phyloP scores from a whole-genome alignment of 1,284 basidiomycete genomes.

The Malassezia globosa region DNA sequence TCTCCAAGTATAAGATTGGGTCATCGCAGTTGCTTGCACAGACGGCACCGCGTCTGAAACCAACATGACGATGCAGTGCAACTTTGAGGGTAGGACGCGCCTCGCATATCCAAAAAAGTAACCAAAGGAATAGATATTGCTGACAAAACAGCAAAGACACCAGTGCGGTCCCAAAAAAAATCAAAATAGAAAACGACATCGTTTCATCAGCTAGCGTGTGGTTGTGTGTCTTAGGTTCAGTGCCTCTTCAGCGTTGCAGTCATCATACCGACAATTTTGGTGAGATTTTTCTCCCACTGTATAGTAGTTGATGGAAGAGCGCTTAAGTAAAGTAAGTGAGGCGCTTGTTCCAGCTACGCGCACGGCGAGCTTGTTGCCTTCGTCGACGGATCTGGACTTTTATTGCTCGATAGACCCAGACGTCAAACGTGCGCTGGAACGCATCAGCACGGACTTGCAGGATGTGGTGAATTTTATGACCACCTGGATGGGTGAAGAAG shows the following conservation, averaged over 20 bases:
- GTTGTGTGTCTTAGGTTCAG: too few relatives aligned
- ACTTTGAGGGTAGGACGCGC: too few relatives aligned
- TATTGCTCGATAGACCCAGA: constrained; percentile 68
- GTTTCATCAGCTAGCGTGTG: too few relatives aligned
- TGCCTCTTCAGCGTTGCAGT: too few relatives aligned
- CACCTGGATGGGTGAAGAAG: constrained; percentile 44
- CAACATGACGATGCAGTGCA: too few relatives aligned
- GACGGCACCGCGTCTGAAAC: constrained; percentile 10
- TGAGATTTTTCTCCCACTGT: too few relatives aligned
- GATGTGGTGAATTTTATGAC: constrained; percentile 22
- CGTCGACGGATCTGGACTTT: constrained; percentile 60
- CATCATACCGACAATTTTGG: too few relatives aligned
- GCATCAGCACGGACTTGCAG: constrained; percentile 54
- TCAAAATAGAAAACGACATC: too few relatives aligned
- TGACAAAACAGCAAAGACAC: constrained; percentile 7
- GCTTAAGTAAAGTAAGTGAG: constrained; percentile 5
- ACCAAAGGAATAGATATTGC: not conserved
- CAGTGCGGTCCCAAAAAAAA: not conserved
- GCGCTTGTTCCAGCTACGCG: constrained; percentile 5
- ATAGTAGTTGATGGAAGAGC: constrained; percentile 17
- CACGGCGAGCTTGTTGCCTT: constrained; percentile 43
- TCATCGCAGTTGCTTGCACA: constrained; percentile 10
- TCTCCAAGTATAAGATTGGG: constrained; percentile 14
- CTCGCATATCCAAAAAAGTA: too few relatives aligned
- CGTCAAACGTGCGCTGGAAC: constrained; percentile 60